phyloP scores from a whole-genome alignment of 768 basidiomycete species.

The Lactifluus volemus region DNA sequence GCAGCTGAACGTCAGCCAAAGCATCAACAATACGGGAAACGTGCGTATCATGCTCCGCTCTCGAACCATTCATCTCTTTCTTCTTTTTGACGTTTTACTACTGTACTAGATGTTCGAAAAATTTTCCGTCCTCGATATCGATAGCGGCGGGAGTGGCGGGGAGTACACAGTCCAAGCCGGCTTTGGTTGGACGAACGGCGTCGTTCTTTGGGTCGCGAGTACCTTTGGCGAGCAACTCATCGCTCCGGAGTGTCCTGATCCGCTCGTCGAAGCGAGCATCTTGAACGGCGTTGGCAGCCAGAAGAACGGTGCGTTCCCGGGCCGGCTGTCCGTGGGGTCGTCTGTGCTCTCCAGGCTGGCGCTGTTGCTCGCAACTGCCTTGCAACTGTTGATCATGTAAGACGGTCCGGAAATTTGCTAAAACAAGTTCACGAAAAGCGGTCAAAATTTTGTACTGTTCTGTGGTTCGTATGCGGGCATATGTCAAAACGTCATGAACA shows the following conservation, averaged over 20 bases:
- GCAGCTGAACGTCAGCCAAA: constrained; percentile 62
- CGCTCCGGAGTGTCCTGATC: constrained; percentile 53
- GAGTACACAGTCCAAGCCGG: constrained; percentile 83
- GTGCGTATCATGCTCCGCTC: constrained; percentile 33
- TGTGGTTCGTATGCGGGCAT: no score
- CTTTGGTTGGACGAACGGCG: constrained; percentile 89
- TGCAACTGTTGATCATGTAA: background rate
- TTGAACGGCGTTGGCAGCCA: no score
- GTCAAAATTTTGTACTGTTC: background rate
- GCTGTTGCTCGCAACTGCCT: background rate
- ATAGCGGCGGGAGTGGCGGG: constrained; percentile 71
- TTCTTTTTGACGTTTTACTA: background rate
- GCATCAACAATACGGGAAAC: constrained; percentile 61
- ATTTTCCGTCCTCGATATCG: constrained; percentile 70
- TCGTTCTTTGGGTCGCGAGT: constrained; percentile 63
- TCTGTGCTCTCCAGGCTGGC: no score
- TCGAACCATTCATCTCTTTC: background rate
- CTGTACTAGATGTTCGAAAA: constrained; percentile 73
- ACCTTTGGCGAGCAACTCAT: constrained; percentile 53
- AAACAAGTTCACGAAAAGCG: background rate
- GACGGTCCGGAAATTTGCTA: background rate
- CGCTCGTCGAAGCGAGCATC: background rate
- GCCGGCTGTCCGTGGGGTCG: background rate
- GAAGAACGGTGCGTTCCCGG: background rate
- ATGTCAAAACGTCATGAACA: no score